Percentiles rank a stretch among this genome's conserved stretches.
Evolutionary conservation across 768 basidiomycete species (phyloP).

Genomic region (Plicaturopsis crispa): DNA sequence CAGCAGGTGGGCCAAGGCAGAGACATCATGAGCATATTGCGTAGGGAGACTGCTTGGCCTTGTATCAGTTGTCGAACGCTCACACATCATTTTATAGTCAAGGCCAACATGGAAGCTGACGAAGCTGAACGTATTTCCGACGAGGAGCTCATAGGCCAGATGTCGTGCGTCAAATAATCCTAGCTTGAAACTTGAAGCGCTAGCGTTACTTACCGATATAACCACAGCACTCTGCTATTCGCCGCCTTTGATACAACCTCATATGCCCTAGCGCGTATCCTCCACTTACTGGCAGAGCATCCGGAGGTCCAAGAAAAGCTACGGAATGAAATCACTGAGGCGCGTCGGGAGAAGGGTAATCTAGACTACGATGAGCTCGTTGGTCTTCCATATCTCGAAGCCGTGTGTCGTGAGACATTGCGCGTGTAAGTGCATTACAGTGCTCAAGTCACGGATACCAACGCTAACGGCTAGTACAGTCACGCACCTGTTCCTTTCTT

Average conservation of each 20-base stretch:
- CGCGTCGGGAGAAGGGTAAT: constrained; percentile 11
- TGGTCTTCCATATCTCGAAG: constrained; percentile 24
- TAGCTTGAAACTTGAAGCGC: background rate
- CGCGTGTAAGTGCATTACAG: constrained; percentile 17
- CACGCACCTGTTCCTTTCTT: constrained; percentile 8
- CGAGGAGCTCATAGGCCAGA: constrained; percentile 22
- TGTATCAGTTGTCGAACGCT: background rate
- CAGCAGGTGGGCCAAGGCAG: constrained; percentile 24
- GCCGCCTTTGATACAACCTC: constrained; percentile 29
- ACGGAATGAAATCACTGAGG: constrained; percentile 18
- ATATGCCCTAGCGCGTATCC: constrained; percentile 19
- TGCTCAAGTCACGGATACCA: background rate
- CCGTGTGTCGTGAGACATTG: constrained; percentile 26
- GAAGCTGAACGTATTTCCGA: constrained; percentile 21
- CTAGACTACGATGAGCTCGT: constrained; percentile 20
- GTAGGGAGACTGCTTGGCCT: constrained; percentile 10
- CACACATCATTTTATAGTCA: constrained; percentile 14
- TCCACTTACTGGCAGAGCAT: constrained; percentile 19
- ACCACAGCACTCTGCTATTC: constrained; percentile 21
- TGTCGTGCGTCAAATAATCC: constrained; percentile 11
- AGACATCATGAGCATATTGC: constrained; percentile 22
- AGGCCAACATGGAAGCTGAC: constrained; percentile 20
- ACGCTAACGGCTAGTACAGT: constrained; percentile 18
- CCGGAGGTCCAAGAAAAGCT: constrained; percentile 25
- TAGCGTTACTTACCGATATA: background rate